Evolutionary conservation across 257 asterid species (phyloP).

Genomic region (Solanum ossicruentum): DNA sequence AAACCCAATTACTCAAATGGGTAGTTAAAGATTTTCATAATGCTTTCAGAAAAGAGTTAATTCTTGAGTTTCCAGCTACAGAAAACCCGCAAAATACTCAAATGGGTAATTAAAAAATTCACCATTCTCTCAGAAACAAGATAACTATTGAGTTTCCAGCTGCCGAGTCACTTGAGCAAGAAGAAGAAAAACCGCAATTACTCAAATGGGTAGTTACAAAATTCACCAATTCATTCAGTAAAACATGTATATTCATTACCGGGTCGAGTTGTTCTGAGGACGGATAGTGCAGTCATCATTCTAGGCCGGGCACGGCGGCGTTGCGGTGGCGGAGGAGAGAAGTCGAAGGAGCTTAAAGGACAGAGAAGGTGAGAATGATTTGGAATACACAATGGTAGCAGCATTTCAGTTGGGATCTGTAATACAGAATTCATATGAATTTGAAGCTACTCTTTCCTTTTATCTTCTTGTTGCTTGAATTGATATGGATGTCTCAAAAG

Average conservation of each 20-base stretch:
- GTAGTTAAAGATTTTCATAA: too few relatives aligned
- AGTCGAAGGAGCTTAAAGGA: background rate
- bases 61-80: too few relatives aligned
- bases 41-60: too few relatives aligned
- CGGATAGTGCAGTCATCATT: slow-evolving; percentile 24
- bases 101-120: background rate
- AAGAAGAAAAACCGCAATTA: too few relatives aligned
- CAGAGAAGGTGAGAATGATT: background rate
- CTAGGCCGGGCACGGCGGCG: slow-evolving; percentile 27
- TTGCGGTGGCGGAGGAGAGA: background rate
- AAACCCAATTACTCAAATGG: background rate
- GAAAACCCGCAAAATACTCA: background rate
- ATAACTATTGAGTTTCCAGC: too few relatives aligned
- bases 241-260: slow-evolving; percentile 12
- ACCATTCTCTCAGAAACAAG: too few relatives aligned
- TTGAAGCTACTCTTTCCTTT: background rate
- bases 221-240: background rate
- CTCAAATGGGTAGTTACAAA: background rate
- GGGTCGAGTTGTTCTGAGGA: slow-evolving; percentile 50
- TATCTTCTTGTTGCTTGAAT: background rate
- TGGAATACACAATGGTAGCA: background rate
- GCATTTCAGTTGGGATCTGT: background rate
- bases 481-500: background rate
- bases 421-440: background rate
- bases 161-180: too few relatives aligned